These are phyloP conservation scores for Heterobasidion parviporum DNA, from an alignment of 1,284 basidiomycete genomes.

Conservation along the genomic window DNA sequence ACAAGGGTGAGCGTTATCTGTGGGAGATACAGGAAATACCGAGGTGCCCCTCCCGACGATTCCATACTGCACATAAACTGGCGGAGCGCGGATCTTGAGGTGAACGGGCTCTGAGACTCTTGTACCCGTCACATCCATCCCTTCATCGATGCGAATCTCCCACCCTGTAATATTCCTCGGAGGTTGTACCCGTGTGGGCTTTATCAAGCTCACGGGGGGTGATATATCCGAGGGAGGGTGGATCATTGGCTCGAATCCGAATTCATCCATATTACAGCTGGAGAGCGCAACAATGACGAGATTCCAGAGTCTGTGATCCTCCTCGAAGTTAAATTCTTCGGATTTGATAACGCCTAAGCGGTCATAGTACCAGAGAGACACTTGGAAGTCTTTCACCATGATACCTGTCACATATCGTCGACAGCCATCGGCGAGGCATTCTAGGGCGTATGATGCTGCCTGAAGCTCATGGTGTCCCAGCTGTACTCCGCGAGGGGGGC, in stretches of 20 bases:
- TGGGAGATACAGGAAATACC: too few species aligned
- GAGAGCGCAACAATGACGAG: background rate
- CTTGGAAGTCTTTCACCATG: background rate
- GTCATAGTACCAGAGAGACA: background rate
- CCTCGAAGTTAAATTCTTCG: background rate
- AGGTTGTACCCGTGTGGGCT: too few species aligned
- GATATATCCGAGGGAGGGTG: background rate
- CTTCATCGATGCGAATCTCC: background rate
- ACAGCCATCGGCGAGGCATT: background rate
- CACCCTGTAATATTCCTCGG: background rate
- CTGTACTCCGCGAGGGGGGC: too few species aligned
- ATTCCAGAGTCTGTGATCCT: background rate
- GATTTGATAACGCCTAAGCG: background rate
- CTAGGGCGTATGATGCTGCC: constrained; percentile 30
- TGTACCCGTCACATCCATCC: too few species aligned
- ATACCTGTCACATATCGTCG: background rate
- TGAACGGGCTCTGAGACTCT: too few species aligned
- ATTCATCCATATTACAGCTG: background rate
- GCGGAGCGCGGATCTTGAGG: too few species aligned
- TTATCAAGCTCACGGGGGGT: too few species aligned
- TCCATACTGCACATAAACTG: too few species aligned
- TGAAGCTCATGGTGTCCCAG: too few species aligned
- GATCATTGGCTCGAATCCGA: background rate
- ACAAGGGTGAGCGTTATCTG: too few species aligned
- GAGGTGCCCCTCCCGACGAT: too few species aligned